Evolutionary conservation across 805 yeast genomes (phyloP).

Genomic region (Lipomyces yamanashiensis): DNA sequence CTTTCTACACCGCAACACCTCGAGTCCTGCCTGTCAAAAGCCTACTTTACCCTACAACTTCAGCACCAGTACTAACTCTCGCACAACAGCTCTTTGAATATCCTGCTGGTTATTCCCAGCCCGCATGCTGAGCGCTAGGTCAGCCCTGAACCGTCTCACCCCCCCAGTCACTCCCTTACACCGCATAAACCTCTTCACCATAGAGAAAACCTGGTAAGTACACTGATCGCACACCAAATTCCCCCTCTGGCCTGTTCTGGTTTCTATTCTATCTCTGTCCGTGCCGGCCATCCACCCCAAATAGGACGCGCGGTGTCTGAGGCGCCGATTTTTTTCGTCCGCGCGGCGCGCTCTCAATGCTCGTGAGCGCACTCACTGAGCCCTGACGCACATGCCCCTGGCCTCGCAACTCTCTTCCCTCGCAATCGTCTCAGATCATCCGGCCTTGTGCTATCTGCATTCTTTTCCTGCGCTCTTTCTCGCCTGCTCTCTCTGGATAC

Average conservation of each 20-base stretch:
- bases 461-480: background rate
- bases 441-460: background rate
- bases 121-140: too few species aligned
- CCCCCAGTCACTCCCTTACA: too few species aligned
- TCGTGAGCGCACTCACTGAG: slow-evolving; percentile 4
- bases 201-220: too few species aligned
- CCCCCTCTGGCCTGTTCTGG: background rate
- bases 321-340: slow-evolving; percentile 5
- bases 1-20: too few species aligned
- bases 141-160: too few species aligned
- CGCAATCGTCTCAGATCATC: background rate
- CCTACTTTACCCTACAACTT: too few species aligned
- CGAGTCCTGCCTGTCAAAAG: too few species aligned
- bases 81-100: too few species aligned
- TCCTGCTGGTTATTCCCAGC: too few species aligned
- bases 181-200: too few species aligned
- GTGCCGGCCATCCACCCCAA: too few species aligned
- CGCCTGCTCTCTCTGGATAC: background rate
- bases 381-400: slow-evolving; percentile 15
- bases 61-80: too few species aligned
- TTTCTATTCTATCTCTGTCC: background rate
- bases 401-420: slow-evolving; percentile 12
- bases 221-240: background rate
- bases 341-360: slow-evolving; percentile 13
- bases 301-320: background rate